Evolutionary conservation across 1,284 basidiomycete species (phyloP).

Genomic region (Rugosomyces carneus): DNA sequence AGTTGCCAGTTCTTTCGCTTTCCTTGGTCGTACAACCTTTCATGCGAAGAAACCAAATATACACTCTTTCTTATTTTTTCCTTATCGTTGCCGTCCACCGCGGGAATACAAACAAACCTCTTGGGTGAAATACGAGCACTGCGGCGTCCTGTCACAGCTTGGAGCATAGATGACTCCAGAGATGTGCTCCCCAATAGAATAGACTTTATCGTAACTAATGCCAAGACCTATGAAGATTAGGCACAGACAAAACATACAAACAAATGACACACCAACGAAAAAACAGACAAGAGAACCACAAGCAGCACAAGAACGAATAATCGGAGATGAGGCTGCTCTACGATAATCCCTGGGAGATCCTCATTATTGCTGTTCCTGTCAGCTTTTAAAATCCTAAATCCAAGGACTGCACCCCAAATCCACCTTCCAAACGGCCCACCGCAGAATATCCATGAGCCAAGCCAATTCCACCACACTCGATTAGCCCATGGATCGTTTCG

Average conservation of each 20-base stretch:
- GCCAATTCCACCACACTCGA: conserved; percentile 43
- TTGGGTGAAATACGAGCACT: conserved; percentile 4
- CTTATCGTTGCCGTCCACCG: not conserved
- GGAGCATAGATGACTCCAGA: conserved; percentile 23
- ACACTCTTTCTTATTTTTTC: conserved; percentile 1
- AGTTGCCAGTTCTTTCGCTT: conserved; percentile 25
- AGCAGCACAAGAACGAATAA: conserved; percentile 25
- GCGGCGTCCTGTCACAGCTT: conserved; percentile 8
- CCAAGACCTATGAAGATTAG: conserved; percentile 22
- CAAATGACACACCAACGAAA: conserved; percentile 31
- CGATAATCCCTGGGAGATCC: conserved; percentile 20
- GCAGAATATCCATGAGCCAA: conserved; percentile 43
- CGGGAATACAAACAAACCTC: conserved; percentile 12
- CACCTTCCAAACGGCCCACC: conserved; percentile 44
- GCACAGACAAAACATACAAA: not conserved
- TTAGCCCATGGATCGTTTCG: conserved; percentile 28
- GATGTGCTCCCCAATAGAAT: conserved; percentile 30
- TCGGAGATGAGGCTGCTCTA: conserved; percentile 36
- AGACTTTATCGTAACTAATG: conserved; percentile 22
- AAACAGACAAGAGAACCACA: conserved; percentile 30
- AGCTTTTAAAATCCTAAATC: conserved; percentile 31
- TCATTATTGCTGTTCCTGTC: conserved; percentile 6
- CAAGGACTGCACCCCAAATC: conserved; percentile 36
- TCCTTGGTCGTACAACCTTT: conserved; percentile 41
- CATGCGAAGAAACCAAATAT: conserved; percentile 21